Evolutionary conservation across 352 stramenopile genomes (phyloP).

Genomic region (Phytophthora palmivora): DNA sequence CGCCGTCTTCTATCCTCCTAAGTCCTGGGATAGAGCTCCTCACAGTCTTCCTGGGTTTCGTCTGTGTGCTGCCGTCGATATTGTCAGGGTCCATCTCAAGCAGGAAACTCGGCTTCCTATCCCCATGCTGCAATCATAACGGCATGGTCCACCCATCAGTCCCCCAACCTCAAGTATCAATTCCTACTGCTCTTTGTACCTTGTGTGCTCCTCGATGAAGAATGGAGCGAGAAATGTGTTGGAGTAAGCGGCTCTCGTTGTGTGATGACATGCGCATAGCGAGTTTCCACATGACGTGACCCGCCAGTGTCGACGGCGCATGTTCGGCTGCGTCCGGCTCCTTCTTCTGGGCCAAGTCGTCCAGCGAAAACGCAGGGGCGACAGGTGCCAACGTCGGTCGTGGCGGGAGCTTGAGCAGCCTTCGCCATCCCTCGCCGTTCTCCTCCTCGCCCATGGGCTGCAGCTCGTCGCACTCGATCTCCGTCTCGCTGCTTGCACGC

Average conservation of each 20-base stretch:
- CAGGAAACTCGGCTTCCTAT: constrained; percentile 39
- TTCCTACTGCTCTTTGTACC: constrained; percentile 30
- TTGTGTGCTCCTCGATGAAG: constrained; percentile 60
- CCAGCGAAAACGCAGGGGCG: constrained; percentile 30
- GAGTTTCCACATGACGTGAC: constrained; percentile 71
- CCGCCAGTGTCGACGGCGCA: constrained; percentile 43
- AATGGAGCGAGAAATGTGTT: constrained; percentile 77
- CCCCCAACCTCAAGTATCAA: constrained; percentile 17
- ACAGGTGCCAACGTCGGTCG: constrained; percentile 34
- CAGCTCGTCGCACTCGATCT: constrained; percentile 56
- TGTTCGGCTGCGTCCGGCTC: constrained; percentile 11
- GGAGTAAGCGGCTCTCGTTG: constrained; percentile 68
- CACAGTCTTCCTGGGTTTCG: constrained; percentile 27
- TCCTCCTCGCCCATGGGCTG: constrained; percentile 38
- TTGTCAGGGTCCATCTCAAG: constrained; percentile 33
- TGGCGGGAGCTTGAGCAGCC: constrained; percentile 38
- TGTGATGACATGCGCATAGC: constrained; percentile 71
- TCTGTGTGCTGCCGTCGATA: constrained; percentile 7
- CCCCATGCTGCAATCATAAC: constrained; percentile 41
- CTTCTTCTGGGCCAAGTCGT: constrained; percentile 41
- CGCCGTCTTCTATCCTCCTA: constrained; percentile 34
- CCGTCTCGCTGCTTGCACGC: constrained; percentile 47
- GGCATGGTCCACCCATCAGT: constrained; percentile 37
- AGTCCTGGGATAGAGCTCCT: constrained; percentile 28
- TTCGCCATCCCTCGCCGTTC: constrained; percentile 31